A percentile compares a stretch with the other conserved stretches of the same genome.
phyloP scores from a whole-genome alignment of 352 stramenopile genomes.

The Globisporangium ultimum region DNA sequence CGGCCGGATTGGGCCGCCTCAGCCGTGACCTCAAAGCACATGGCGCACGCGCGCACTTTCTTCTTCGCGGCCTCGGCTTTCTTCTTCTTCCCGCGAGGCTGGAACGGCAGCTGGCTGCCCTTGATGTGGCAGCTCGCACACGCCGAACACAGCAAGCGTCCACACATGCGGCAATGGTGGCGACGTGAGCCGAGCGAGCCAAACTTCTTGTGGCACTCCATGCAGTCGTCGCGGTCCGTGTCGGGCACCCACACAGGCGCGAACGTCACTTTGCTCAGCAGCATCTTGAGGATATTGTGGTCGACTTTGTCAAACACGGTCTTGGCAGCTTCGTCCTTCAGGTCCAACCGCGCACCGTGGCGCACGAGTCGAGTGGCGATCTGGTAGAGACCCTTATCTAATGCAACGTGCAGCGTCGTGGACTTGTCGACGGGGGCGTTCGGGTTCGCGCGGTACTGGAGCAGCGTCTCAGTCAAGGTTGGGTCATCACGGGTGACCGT shows the following conservation, averaged over 20 bases:
- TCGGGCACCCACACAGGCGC: conserved; percentile 53
- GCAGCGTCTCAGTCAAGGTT: conserved; percentile 54
- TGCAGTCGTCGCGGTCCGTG: conserved; percentile 40
- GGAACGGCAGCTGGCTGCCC: conserved; percentile 34
- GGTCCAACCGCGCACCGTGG: conserved; percentile 45
- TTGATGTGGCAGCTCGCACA: conserved; percentile 45
- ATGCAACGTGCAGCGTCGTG: conserved; percentile 55
- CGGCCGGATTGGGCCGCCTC: background rate
- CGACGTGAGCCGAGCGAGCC: conserved; percentile 30
- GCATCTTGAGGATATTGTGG: conserved; percentile 29
- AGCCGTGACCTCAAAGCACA: conserved; percentile 49
- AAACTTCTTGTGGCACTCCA: conserved; percentile 61
- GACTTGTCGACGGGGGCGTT: conserved; percentile 61
- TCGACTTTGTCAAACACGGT: conserved; percentile 72
- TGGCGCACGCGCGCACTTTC: conserved; percentile 68
- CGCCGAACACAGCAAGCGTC: conserved; percentile 42
- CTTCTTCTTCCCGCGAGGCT: conserved; percentile 51
- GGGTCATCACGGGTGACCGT: conserved; percentile 54
- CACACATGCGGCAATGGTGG: conserved; percentile 65
- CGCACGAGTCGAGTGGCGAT: conserved; percentile 51
- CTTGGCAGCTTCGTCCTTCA: conserved; percentile 55
- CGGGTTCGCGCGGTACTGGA: conserved; percentile 50
- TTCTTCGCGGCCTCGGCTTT: conserved; percentile 44
- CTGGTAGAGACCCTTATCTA: conserved; percentile 53
- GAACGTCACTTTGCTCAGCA: conserved; percentile 47